Evolutionary conservation across 352 stramenopile genomes (phyloP).

Genomic region (Blastocystis sp.): DNA sequence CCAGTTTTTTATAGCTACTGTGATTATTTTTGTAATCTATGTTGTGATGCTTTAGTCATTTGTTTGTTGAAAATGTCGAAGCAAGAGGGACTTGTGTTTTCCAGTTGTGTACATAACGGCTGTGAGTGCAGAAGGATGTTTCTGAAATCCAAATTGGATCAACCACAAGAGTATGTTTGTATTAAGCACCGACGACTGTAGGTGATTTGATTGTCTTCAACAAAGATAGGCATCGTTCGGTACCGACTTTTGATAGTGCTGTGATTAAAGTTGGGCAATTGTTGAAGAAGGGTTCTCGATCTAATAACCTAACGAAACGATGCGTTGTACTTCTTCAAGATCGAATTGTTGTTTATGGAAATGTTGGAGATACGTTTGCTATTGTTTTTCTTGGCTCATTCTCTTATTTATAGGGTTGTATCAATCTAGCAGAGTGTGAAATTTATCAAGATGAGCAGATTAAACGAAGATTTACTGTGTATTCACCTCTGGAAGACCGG

Average conservation of each 20-base stretch:
- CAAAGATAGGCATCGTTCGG: neutral
- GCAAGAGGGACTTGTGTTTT: neutral
- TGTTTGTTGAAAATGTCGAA: slow-evolving; percentile 5
- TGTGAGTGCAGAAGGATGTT: slow-evolving; percentile 13
- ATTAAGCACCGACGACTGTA: slow-evolving; percentile 46
- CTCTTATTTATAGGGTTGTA: neutral
- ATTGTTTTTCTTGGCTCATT: neutral
- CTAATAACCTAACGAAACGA: slow-evolving; percentile 16
- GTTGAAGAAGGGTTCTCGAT: slow-evolving; percentile 51
- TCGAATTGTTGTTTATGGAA: slow-evolving; percentile 48
- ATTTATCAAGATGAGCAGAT: slow-evolving; percentile 50
- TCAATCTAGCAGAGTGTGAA: slow-evolving; percentile 18
- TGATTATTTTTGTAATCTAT: neutral
- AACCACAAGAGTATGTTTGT: slow-evolving; percentile 31
- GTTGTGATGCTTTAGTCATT: neutral
- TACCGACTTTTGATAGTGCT: neutral
- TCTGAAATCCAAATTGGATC: neutral
- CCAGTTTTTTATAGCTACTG: neutral
- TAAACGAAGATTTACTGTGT: slow-evolving; percentile 27
- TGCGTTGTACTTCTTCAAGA: slow-evolving; percentile 53
- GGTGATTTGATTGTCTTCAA: neutral
- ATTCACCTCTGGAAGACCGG: slow-evolving; percentile 10
- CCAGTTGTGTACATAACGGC: slow-evolving; percentile 12
- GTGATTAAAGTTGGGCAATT: slow-evolving; percentile 39
- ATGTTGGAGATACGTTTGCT: slow-evolving; percentile 7